Evolutionary conservation across 2,329 filamentous ascomycete species (phyloP), one percentile per base, ranked within the genome.

Genomic region (Xylogone sp.): DNA sequence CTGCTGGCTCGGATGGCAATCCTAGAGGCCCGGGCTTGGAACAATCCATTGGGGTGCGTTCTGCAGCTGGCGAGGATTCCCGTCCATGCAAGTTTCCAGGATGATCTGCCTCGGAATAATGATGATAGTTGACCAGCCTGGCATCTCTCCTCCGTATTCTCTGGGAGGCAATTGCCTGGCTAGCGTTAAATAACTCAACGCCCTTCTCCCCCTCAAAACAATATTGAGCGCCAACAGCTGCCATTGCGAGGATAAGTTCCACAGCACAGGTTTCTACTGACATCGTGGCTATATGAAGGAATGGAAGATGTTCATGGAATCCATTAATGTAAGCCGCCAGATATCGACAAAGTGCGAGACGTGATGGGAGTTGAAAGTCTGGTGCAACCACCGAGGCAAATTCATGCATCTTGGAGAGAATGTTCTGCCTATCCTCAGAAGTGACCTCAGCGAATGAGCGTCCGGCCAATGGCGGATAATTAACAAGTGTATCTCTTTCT

Each of bases 241-340:
- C 72, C 16, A 89, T 78, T 0, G 85, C 85, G 22, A 90, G 69
- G 4, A 88, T 71, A 3, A 90, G 70, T 64, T 89, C 86, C 0
- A 85, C 79, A 0, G 84, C 81, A n/a, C 82, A 76, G 16, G 83
- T 79, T 7, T 78, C 78, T 0, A 84, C 77, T 2, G 76, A 75
- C 45, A 89, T 73, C 0, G 85, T 88, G 0, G 86, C 82, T 4
- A 88, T 69, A 62, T 90, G 86, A 22, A 90, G 71, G 54, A 89
- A 82, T 0, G 79, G 79, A 42, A 82, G 71, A 53, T 82, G 77
- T 21, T 78, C 73, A 52, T 82, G 75, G 52, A 89, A 88, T 0
- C 85, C 84, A 52, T 77, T 81, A 49, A 88, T 79, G 59, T 88
- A 90, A 1, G 84, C 85, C 53, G 87, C 84, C 27, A 89, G 68